Conservation (phyloP, 176 grass and related monocot genomes). For the Hordeum vulgare region MorexV3_pseudomolecules_assembly NC_058524.1:167202024-167202523, state of each 20-base stretch:
- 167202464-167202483: neutral
- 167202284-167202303: neutral
- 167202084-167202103: neutral
- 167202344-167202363: neutral
- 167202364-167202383: neutral
- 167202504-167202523: neutral
- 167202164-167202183: neutral
- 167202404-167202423: conserved; percentile 12
- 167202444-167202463: neutral
- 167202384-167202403: neutral
- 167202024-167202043: neutral
- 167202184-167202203: neutral
- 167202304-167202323: neutral
- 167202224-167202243: conserved; percentile 8
- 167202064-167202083: neutral
- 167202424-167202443: neutral
- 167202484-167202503: neutral
- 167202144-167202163: neutral
- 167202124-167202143: neutral
- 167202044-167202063: neutral
- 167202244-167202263: conserved; percentile 4
- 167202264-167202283: conserved; percentile 24
- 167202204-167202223: neutral
- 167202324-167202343: neutral
- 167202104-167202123: neutral